phyloP scores from a whole-genome alignment of 2,329 filamentous ascomycete species.

The Verticillium klebahnii region DNA sequence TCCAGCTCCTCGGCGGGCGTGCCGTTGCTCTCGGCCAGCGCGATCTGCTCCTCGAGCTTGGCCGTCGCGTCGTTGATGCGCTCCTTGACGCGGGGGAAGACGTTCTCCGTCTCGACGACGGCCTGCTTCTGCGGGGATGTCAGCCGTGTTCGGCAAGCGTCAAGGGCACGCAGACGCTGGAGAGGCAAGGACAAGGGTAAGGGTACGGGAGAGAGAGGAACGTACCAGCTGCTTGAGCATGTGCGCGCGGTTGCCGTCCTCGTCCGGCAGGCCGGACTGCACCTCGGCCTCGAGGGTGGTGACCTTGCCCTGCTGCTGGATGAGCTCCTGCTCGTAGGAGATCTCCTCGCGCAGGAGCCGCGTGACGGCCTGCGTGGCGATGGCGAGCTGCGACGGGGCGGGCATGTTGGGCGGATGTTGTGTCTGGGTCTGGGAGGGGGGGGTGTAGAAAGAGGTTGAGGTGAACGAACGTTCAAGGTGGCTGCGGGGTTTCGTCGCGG shows the following conservation, averaged over 20 bases:
- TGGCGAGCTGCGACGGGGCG: constrained; percentile 68
- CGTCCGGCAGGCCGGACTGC: constrained; percentile 40
- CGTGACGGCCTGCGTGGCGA: constrained; percentile 73
- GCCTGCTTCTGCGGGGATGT: constrained; percentile 59
- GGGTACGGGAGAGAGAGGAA: too few relatives aligned
- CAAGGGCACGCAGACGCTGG: not conserved
- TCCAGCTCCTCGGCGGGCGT: constrained; percentile 44
- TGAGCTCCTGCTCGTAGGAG: constrained; percentile 83
- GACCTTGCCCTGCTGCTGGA: constrained; percentile 68
- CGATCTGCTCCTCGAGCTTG: constrained; percentile 72
- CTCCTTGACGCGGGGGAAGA: constrained; percentile 67
- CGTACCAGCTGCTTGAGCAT: constrained; percentile 82
- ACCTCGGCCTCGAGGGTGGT: constrained; percentile 61
- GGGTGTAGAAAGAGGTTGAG: not conserved
- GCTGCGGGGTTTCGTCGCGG: not conserved
- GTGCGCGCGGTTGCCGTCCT: constrained; percentile 73
- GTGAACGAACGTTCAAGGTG: too few relatives aligned
- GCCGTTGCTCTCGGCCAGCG: constrained; percentile 49
- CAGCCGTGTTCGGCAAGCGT: not conserved
- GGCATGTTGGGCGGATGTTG: constrained; percentile 53
- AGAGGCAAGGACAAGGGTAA: not conserved
- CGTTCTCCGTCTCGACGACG: constrained; percentile 79
- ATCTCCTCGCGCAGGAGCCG: constrained; percentile 89
- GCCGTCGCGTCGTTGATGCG: constrained; percentile 68
- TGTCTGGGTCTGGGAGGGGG: not conserved